Evolutionary conservation across 2,329 filamentous ascomycete species (phyloP), one percentile per base, ranked within the genome.

Genomic region (Monosporascus sp.): DNA sequence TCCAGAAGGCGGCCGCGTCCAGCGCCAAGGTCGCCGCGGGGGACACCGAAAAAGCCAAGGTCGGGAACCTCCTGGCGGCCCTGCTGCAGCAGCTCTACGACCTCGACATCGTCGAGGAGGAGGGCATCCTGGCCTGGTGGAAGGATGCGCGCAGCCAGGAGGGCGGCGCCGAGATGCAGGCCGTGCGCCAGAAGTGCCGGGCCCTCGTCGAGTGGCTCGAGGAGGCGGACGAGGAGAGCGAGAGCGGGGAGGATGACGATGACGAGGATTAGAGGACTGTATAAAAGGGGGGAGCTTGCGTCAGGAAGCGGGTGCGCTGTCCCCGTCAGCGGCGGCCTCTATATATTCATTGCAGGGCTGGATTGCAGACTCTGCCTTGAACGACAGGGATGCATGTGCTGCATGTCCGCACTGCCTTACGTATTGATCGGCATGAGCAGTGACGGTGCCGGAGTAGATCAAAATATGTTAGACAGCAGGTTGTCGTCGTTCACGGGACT

Each of bases 121-220:
- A 97, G 43, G 91, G 88, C 0, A 89, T 96, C 60, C 74, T 93
- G 63, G 80, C 81, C 48, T 99, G 94, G 94, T 97, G 92, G 92
- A 81, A 77, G 20, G 87, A 96, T 68, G 78, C 80, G 48, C 70
- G 85, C 64, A 86, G 87, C 6, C 79, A 73, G 24, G 85, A 84
- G 52, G 84, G 22, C 24, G 43, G 77, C 15, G 87, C 88, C 52
- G 81, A 82, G 50, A 83, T 97, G 85, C 72, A 72, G 54, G 80
- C 74, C 49, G 82, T 97, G 17, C 86, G 86, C 67, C 82, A 81
- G 56, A 88, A 88, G 73, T 90, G 89, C 54, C 78, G 83, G 63
- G 83, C 86, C 50, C 82, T 97, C 69, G 85, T 97, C 45, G 89
- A 95, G 64, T 90, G 92, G 85, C 70, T 93, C 62, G 87, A 87